Evolutionary conservation across 495 filamentous ascomycete genomes (phyloP).

Genomic region (Bacidia gigantensis): DNA sequence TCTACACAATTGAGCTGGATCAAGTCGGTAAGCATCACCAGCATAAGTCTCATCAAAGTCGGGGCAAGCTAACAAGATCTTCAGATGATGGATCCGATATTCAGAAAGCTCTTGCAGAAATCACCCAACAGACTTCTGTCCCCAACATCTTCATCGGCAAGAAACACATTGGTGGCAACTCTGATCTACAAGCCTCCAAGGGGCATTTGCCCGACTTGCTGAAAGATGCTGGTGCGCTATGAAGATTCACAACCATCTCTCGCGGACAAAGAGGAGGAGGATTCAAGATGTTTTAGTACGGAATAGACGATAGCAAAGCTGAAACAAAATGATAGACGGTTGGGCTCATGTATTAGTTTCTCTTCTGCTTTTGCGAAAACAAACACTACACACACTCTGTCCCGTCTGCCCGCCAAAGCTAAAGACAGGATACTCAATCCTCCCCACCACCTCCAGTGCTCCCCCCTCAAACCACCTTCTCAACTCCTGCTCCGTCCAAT

Average conservation of each 20-base stretch:
- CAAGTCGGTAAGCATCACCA: constrained; percentile 45
- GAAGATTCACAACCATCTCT: neutral
- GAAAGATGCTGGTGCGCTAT: constrained; percentile 47
- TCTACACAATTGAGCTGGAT: constrained; percentile 68
- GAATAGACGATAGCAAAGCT: too few species aligned
- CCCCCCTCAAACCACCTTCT: constrained; percentile 51
- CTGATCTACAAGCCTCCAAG: constrained; percentile 66
- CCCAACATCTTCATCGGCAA: constrained; percentile 89
- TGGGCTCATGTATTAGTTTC: neutral
- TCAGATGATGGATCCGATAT: constrained; percentile 67
- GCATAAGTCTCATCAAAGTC: neutral
- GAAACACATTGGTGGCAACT: constrained; percentile 93
- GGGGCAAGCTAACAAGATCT: neutral
- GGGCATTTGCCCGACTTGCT: constrained; percentile 41
- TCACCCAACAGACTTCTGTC: constrained; percentile 73
- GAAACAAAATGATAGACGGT: too few species aligned
- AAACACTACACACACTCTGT: constrained; percentile 75
- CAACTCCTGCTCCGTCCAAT: constrained; percentile 92
- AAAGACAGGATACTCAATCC: constrained; percentile 63
- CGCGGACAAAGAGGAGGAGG: neutral
- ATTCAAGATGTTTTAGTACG: neutral
- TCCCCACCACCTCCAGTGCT: constrained; percentile 42
- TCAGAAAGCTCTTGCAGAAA: constrained; percentile 68
- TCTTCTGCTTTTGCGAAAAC: constrained; percentile 36
- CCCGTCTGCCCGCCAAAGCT: constrained; percentile 50